Evolutionary conservation across 768 basidiomycete species (phyloP).

Genomic region (Hericium erinaceus): DNA sequence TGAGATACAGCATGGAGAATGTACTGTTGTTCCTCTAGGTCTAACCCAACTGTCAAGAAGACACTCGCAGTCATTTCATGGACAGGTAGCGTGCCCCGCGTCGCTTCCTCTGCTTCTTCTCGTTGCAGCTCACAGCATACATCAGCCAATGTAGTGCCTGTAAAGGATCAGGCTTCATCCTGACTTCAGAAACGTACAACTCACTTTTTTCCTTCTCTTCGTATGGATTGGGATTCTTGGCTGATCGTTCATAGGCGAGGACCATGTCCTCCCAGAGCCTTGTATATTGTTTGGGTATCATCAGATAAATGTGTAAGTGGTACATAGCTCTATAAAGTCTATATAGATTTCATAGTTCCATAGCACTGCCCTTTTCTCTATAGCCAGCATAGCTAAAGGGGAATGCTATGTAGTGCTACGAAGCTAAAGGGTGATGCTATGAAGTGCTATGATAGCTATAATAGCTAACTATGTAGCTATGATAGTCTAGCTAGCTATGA

Average conservation of each 20-base stretch:
- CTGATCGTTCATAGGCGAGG: background rate
- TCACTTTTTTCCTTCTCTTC: background rate
- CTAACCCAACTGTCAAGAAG: background rate
- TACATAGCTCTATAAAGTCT: no score
- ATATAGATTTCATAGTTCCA: no score
- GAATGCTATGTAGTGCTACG: no score
- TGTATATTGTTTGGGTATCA: background rate
- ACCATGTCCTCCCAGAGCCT: background rate
- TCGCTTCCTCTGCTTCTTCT: background rate
- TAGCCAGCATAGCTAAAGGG: no score
- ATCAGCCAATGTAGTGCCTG: background rate
- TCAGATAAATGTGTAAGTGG: no score
- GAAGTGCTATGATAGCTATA: no score
- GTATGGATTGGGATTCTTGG: background rate
- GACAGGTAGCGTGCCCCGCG: background rate
- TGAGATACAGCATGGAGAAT: background rate
- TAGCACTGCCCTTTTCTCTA: no score
- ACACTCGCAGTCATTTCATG: background rate
- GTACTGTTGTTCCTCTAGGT: background rate
- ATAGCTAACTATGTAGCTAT: no score
- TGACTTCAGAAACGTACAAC: background rate
- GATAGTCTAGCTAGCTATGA: no score
- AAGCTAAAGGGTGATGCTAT: no score
- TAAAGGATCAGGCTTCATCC: background rate
- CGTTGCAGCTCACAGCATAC: background rate